Conservation (phyloP, 2,329 filamentous ascomycete species). For the Penicillium sp. region DNA sequence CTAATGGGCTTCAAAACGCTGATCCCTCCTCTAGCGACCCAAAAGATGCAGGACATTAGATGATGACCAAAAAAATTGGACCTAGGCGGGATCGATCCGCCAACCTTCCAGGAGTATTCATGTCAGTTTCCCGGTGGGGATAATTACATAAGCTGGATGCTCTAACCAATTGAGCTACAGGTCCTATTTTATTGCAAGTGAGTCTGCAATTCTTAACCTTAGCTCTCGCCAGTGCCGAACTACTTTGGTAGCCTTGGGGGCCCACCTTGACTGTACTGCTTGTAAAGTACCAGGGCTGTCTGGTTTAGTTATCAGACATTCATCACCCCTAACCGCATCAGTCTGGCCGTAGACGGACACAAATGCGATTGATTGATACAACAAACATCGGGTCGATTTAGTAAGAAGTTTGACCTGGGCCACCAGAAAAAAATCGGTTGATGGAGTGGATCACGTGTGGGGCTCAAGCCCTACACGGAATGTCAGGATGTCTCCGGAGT, state of each 20-base stretch:
- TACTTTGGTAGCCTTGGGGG: neutral
- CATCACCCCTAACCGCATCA: neutral
- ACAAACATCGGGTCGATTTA: neutral
- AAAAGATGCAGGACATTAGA: neutral
- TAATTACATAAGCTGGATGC: neutral
- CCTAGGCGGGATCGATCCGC: neutral
- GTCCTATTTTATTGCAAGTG: neutral
- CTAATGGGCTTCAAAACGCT: too few species aligned
- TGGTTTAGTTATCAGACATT: neutral
- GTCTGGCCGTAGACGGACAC: neutral
- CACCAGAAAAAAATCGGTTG: neutral
- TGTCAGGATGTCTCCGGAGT: neutral
- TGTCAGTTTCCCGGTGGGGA: neutral
- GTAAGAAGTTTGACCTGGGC: neutral
- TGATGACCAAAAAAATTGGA: neutral
- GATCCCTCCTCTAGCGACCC: neutral
- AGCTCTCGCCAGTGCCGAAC: fast-evolving
- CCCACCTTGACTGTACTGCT: neutral
- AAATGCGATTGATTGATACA: neutral
- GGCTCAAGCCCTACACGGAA: neutral
- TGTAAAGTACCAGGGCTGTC: neutral
- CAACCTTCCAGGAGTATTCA: neutral
- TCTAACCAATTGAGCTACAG: neutral
- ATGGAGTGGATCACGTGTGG: neutral
- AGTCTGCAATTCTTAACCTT: neutral